A percentile compares a stretch with the other conserved stretches of the same genome.
Evolutionary conservation across 805 yeast genomes (phyloP).

Genomic region (Candida incommunis): DNA sequence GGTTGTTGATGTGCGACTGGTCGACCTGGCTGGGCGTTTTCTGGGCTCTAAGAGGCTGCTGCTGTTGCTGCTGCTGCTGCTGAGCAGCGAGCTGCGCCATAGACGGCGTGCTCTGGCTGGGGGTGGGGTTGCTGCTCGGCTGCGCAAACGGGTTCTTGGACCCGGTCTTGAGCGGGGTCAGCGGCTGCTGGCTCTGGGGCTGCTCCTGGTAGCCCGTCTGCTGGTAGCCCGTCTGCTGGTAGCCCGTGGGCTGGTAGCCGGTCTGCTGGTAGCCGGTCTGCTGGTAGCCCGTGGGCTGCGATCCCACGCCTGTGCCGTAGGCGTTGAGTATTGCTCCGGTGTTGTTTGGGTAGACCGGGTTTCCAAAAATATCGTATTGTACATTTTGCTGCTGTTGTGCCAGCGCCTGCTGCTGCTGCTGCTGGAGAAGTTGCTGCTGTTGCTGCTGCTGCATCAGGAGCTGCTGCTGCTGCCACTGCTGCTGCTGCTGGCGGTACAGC

Average conservation of each 20-base stretch:
- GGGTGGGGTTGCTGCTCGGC: constrained; percentile 4
- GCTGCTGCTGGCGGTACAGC: constrained; percentile 30
- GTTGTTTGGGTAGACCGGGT: constrained; percentile 33
- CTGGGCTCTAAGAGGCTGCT: constrained; percentile 26
- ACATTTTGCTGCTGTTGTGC: constrained; percentile 12
- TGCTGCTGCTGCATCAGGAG: constrained; percentile 16
- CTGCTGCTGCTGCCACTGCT: constrained; percentile 20
- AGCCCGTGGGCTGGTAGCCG: constrained; percentile 6
- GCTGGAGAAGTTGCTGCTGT: constrained; percentile 27
- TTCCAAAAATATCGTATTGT: constrained; percentile 48
- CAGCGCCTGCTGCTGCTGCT: constrained; percentile 17
- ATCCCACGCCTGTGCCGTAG: constrained; percentile 15
- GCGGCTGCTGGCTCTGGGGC: constrained; percentile 22
- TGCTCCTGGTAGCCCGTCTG: constrained; percentile 3
- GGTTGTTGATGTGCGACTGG: constrained; percentile 41
- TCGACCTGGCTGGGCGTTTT: constrained; percentile 39
- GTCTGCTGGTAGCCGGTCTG: constrained; percentile 16
- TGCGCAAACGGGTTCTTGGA: constrained; percentile 67
- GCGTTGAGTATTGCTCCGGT: constrained; percentile 36
- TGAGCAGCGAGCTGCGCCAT: constrained; percentile 12
- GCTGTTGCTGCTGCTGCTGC: constrained; percentile 10
- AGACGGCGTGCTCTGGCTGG: constrained; percentile 3
- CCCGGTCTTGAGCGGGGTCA: constrained; percentile 51
- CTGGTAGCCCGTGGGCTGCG: constrained; percentile 21
- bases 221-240: constrained; percentile 9